Conservation (phyloP, 768 basidiomycete genomes). For the Termitomyces sp. region DNA sequence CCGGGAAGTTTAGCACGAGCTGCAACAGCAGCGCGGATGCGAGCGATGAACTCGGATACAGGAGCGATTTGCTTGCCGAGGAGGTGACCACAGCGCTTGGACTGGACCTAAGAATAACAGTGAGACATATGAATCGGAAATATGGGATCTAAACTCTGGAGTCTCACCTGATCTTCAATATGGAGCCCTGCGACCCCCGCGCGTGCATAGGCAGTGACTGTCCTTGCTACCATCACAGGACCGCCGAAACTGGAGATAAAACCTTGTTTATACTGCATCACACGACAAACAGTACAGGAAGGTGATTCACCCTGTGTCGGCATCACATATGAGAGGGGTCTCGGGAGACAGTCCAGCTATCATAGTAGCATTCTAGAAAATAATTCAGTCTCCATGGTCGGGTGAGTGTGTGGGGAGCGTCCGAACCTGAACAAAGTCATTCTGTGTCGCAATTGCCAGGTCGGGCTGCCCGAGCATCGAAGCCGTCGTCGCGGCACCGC, state of each 20-base stretch:
- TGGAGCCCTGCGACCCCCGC: conserved; percentile 51
- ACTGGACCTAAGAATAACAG: conserved; percentile 25
- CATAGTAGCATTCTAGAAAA: conserved; percentile 37
- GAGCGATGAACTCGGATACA: conserved; percentile 44
- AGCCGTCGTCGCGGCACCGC: conserved; percentile 48
- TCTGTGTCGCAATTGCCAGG: conserved; percentile 51
- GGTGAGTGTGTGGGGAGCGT: not conserved
- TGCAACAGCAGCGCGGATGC: conserved; percentile 49
- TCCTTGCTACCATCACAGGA: conserved; percentile 52
- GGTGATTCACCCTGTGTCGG: conserved; percentile 44
- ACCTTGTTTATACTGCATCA: not conserved
- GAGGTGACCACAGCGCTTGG: conserved; percentile 55
- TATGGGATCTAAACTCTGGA: not conserved
- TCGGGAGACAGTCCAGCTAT: conserved; percentile 44
- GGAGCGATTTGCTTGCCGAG: conserved; percentile 52
- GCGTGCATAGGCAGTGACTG: conserved; percentile 45
- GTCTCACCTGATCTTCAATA: conserved; percentile 51
- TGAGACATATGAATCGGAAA: not conserved
- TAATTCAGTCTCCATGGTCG: too few relatives aligned
- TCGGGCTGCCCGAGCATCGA: conserved; percentile 54
- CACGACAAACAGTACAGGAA: not conserved
- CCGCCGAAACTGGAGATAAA: conserved; percentile 42
- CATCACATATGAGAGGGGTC: conserved; percentile 51
- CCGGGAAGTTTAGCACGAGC: conserved; percentile 45
- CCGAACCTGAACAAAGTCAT: conserved; percentile 47